phyloP scores from a whole-genome alignment of 495 filamentous ascomycete species.

The Penicillium robsamsonii region DNA sequence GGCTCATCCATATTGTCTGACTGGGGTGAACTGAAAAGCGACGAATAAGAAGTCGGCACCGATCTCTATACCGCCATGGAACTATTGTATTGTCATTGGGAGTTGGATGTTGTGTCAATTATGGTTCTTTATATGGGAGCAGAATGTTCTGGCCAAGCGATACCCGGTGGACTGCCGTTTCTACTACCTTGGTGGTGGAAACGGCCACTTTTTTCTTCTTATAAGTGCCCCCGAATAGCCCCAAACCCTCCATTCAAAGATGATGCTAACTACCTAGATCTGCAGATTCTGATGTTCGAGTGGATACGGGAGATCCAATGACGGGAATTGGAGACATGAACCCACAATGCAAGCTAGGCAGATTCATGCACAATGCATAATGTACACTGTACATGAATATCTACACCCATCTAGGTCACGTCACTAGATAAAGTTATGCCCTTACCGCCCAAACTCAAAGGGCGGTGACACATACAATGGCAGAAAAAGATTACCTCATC shows the following conservation, averaged over 20 bases:
- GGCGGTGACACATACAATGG: neutral
- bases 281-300: constrained; percentile 7
- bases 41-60: constrained; percentile 40
- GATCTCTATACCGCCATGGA: constrained; percentile 13
- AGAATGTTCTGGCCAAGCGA: constrained; percentile 20
- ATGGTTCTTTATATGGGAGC: constrained; percentile 31
- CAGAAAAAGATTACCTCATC: constrained; percentile 2
- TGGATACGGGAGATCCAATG: neutral
- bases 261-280: constrained; percentile 37
- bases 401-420: neutral
- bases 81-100: constrained; percentile 26
- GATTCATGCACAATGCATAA: neutral
- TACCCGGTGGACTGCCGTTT: constrained; percentile 35
- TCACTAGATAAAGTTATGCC: constrained; percentile 2
- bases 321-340: neutral
- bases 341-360: neutral
- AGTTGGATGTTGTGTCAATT: constrained; percentile 36
- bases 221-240: constrained; percentile 54
- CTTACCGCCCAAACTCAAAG: neutral
- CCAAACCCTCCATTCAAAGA: constrained; percentile 1
- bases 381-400: neutral
- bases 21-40: constrained; percentile 18
- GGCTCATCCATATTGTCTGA: constrained; percentile 8
- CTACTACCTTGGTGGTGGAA: constrained; percentile 38
- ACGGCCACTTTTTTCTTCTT: constrained; percentile 54